Conservation (phyloP, 2,329 filamentous ascomycete species). For the Pseudogymnoascus sp. region DNA sequence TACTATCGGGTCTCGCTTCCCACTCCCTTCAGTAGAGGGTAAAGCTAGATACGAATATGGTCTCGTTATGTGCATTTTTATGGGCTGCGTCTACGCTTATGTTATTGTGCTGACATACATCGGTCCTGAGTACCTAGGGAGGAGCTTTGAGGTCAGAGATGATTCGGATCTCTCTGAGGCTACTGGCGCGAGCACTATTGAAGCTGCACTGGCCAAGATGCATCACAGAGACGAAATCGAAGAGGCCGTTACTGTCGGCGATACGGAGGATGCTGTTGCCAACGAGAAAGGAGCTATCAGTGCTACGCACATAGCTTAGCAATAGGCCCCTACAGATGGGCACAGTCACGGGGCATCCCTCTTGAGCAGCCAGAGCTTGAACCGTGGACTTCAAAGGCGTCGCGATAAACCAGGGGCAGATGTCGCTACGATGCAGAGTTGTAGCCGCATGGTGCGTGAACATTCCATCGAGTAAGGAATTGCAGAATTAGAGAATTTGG, state of each 20-base stretch:
- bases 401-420: neutral
- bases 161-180: constrained; percentile 40
- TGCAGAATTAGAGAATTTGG: neutral
- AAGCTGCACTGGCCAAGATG: constrained; percentile 18
- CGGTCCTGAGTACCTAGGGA: constrained; percentile 42
- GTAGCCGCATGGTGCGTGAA: neutral
- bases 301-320: neutral
- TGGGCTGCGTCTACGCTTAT: constrained; percentile 71
- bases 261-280: neutral
- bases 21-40: constrained; percentile 50
- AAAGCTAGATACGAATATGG: constrained; percentile 65
- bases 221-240: neutral
- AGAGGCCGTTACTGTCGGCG: neutral
- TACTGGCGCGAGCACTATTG: constrained; percentile 29
- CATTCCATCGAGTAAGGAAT: neutral
- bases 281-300: neutral
- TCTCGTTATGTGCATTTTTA: constrained; percentile 83
- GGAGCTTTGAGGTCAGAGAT: constrained; percentile 40
- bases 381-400: neutral
- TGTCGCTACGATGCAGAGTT: neutral
- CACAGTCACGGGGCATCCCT: too few species aligned
- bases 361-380: too few species aligned
- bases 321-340: neutral
- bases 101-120: constrained; percentile 44
- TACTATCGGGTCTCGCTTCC: constrained; percentile 67